Evolutionary conservation across 768 basidiomycete species (phyloP), one percentile per base, ranked within the genome.

Genomic region (Auricularia sp.): DNA sequence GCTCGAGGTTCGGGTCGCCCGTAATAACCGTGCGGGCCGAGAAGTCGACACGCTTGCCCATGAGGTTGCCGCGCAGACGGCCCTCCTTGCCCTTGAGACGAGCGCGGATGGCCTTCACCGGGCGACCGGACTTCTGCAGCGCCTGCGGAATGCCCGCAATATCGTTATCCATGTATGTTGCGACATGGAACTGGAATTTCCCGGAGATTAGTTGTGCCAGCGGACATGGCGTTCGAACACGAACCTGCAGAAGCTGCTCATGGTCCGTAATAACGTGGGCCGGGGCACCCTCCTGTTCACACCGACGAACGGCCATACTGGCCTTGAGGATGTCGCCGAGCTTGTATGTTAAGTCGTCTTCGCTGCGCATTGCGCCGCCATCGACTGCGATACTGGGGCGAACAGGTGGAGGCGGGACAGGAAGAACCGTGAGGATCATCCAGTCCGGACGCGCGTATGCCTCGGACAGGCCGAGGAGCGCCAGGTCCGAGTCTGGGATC

Each of bases 91-190:
- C 97, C 82, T 99, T 99, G 64, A 99, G 83, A 54, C 97, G 88
- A 4, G 96, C 94, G 65, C 97, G 93, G 70, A 99, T 98, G 42
- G 97, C 95, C 76, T 99, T 99, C 66, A 99, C 90, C 34, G 97
- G 95, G 65, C 97, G 85, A 36, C 97, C 97, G 51, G 93, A 95
- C 76, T 98, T 98, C 72, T 98, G 97, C 68, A 96, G 77, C 2
- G 97, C 94, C 72, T 98, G 96, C 1, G 97, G 97, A 42, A 98
- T 92, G 56, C 97, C 97, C 39, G 97, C 94, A 65, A 98, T 95
- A 72, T 98, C 95, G 72, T 99, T 99, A 73, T 99, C 97, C 96
- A 99, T 99, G 73, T 98, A 99, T 0, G 97, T 98, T 2, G 97
- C 97, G 66, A 98, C 94, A 72, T 99, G 97, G 74, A 95, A 99